Conservation (phyloP, 2,329 filamentous ascomycete species). For the Simplicillium aogashimaense region DNA sequence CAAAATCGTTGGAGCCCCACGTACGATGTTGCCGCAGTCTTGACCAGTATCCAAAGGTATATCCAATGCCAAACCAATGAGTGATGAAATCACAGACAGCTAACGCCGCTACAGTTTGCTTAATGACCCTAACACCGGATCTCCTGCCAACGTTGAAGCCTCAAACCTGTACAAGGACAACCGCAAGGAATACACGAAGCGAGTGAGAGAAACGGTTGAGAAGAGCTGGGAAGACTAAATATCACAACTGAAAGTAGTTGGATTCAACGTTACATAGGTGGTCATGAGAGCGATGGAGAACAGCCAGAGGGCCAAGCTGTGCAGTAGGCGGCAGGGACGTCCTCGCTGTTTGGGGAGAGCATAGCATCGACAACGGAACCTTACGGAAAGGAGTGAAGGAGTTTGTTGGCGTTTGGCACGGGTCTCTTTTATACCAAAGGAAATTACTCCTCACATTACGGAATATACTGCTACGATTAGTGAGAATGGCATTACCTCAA, state of each 20-base stretch:
- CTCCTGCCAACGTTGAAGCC: constrained; percentile 93
- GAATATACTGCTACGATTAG: no score
- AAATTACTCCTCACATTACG: no score
- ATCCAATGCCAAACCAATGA: neutral
- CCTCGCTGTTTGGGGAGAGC: no score
- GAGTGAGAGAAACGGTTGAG: constrained; percentile 92
- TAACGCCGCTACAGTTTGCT: constrained; percentile 53
- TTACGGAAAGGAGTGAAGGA: no score
- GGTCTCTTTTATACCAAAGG: no score
- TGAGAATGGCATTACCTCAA: no score
- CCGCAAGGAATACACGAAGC: constrained; percentile 89
- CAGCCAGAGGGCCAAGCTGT: no score
- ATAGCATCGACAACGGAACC: no score
- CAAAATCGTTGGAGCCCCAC: constrained; percentile 98
- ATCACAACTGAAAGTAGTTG: neutral
- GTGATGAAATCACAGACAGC: constrained; percentile 14
- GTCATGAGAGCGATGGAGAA: no score
- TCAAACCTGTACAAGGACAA: constrained; percentile 99
- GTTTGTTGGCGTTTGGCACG: no score
- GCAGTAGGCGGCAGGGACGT: no score
- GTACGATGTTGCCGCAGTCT: constrained; percentile 92
- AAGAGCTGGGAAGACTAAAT: constrained; percentile 94
- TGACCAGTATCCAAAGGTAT: constrained; percentile 96
- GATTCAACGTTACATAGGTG: neutral
- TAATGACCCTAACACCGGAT: constrained; percentile 98